phyloP scores from a whole-genome alignment of 1,139 yeast species.

The Wickerhamiella infanticola region DNA sequence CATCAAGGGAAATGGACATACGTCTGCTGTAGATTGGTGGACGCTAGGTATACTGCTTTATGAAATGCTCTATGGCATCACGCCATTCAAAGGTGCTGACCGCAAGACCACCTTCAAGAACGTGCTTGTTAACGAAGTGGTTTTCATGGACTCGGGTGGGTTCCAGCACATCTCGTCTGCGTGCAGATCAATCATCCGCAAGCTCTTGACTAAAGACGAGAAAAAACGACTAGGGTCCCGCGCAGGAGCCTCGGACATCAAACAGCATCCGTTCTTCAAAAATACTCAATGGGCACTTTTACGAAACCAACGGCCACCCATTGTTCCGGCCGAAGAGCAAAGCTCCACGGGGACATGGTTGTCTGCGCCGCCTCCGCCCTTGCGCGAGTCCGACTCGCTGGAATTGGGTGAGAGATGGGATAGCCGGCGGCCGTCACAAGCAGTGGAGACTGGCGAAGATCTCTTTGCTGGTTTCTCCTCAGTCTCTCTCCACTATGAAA shows the following conservation, averaged over 20 bases:
- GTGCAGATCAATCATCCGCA: conserved; percentile 67
- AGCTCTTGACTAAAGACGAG: conserved; percentile 77
- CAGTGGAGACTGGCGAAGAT: conserved; percentile 37
- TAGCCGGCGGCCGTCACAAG: conserved; percentile 13
- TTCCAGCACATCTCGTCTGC: conserved; percentile 45
- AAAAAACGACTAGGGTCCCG: conserved; percentile 74
- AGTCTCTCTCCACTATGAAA: conserved; percentile 64
- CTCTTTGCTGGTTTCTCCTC: conserved; percentile 85
- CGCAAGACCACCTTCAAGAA: conserved; percentile 83
- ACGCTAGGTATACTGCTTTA: conserved; percentile 81
- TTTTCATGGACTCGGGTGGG: conserved; percentile 36
- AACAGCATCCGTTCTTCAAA: conserved; percentile 79
- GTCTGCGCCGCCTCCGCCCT: conserved; percentile 16
- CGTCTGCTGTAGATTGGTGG: conserved; percentile 99
- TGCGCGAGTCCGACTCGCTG: conserved; percentile 12
- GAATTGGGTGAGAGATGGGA: conserved; percentile 15
- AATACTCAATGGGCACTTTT: conserved; percentile 88
- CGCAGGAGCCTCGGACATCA: conserved; percentile 88
- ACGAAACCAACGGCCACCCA: conserved; percentile 85
- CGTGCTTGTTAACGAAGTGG: conserved; percentile 67
- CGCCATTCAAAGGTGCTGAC: conserved; percentile 87
- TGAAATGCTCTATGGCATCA: conserved; percentile 90
- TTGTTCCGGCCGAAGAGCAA: conserved; percentile 74
- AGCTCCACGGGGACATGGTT: conserved; percentile 25
- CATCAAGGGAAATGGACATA: conserved; percentile 90